phyloP scores from a whole-genome alignment of 1,139 yeast species.

The Lodderomyces metapsilosis region DNA sequence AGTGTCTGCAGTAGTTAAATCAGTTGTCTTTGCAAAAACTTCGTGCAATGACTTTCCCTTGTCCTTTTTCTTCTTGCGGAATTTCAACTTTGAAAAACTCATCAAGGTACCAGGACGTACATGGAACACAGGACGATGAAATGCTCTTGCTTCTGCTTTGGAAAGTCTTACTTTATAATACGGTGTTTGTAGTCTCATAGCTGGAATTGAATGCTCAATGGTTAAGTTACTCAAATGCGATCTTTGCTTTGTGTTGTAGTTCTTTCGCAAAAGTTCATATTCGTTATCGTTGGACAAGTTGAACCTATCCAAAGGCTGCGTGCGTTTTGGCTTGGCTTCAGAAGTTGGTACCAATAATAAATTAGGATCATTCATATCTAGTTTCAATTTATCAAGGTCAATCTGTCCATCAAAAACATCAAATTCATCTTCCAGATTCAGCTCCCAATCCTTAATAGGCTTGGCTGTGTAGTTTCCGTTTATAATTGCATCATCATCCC shows the following conservation, averaged over 20 bases:
- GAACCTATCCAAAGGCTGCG: constrained; percentile 42
- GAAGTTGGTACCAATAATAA: constrained; percentile 58
- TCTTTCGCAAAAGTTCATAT: constrained; percentile 78
- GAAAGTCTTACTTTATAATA: constrained; percentile 79
- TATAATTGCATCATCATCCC: constrained; percentile 73
- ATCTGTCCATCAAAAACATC: constrained; percentile 83
- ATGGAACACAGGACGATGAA: constrained; percentile 76
- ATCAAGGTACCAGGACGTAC: constrained; percentile 78
- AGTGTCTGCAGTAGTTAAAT: constrained; percentile 81
- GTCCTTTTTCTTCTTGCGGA: constrained; percentile 88
- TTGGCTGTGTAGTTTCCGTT: constrained; percentile 30
- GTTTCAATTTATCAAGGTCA: constrained; percentile 41
- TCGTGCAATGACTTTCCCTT: constrained; percentile 79
- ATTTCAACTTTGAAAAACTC: constrained; percentile 70
- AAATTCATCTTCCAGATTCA: constrained; percentile 9
- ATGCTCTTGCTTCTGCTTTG: constrained; percentile 68
- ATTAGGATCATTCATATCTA: constrained; percentile 88
- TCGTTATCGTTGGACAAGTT: constrained; percentile 86
- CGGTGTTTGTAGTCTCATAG: constrained; percentile 84
- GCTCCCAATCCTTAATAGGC: constrained; percentile 15
- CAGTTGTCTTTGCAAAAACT: constrained; percentile 67
- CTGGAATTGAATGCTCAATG: constrained; percentile 91
- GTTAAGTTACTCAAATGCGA: constrained; percentile 88
- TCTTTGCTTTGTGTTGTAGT: constrained; percentile 88
- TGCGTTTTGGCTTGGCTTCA: constrained; percentile 12